phyloP scores from a whole-genome alignment of 176 grass and related monocot genomes.

The Metroxylon sagu region DNA sequence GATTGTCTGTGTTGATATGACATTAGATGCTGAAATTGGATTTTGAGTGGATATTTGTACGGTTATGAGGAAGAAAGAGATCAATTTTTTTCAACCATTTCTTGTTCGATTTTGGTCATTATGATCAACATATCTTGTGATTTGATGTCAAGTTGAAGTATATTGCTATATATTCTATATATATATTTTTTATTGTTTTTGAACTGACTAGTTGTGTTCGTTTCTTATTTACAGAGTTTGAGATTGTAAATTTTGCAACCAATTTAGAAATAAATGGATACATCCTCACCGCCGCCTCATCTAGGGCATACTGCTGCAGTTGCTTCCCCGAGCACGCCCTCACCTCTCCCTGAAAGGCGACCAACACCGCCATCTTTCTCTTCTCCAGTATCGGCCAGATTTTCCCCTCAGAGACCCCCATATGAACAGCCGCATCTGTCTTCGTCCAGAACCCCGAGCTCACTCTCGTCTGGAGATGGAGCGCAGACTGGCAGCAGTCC shows the following conservation, averaged over 20 bases:
- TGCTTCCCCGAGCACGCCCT: background rate
- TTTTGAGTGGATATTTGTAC: no score
- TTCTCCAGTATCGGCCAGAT: slow-evolving; percentile 6
- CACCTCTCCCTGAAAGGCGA: slow-evolving; percentile 10
- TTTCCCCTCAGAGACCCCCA: slow-evolving; percentile 13
- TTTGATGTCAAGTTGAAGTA: no score
- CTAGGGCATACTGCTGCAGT: slow-evolving; percentile 1
- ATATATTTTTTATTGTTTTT: no score
- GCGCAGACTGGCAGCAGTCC: background rate
- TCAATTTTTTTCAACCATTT: no score
- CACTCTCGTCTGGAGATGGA: slow-evolving; percentile 3
- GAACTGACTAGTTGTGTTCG: no score
- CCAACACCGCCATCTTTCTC: slow-evolving; percentile 3
- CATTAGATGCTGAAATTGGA: no score
- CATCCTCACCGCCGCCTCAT: slow-evolving; percentile 4
- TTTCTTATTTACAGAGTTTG: no score
- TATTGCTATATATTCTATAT: no score
- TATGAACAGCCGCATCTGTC: background rate
- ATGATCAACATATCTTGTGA: no score
- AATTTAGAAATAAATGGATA: slow-evolving; percentile 12
- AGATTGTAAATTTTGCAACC: background rate
- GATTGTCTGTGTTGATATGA: no score
- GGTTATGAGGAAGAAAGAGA: no score
- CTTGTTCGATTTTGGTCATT: no score
- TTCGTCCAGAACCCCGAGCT: slow-evolving; percentile 12